Base-by-base conservation (phyloP, 495 filamentous ascomycete species). In the Penicillium atrosanguineum region DNA sequence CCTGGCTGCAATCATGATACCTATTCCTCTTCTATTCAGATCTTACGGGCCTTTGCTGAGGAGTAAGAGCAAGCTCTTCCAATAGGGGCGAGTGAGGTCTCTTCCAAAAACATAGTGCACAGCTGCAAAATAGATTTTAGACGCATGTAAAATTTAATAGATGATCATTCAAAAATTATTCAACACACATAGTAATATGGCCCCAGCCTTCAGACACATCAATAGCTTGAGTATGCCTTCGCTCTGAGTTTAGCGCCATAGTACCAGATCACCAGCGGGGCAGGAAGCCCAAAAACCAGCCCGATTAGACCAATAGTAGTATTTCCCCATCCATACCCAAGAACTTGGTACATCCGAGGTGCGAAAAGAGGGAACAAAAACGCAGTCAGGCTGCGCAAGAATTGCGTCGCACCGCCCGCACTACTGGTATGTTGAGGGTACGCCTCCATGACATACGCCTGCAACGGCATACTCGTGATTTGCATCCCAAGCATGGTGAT, bases 1-100 rank as follows among this genome's bases (percentile, higher is more conserved):
- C 57, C 75, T 96, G 9, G 88, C 86, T 8, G 74, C 77, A 18
- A 57, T 77, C 0, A 78, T 95, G 54, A 83, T 91, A 15, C 90
- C 89, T 0, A 89, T 95, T 46, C 90, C 91, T 0, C 46, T 75
- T 15, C 50, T 45, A 7, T 77, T 75, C 41, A 57, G 60, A 28
- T 9, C 62, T 20, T 76, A 68, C 46, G 73, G 73, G 2, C 59
- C 65, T 12, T 58, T 53, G 52, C 31, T 78, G 21, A 54, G 74
- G 43, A 39, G 51, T 6, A 68, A 57, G 55, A 74, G 69, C 55
- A 69, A 62, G 48, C 54, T 77, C 0, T 57, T 60, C 7, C 4
- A 18, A 5, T 46, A 37, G 31, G 19, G 12, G 14, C 9, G 3
- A 34, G 11, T 15, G 31, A 15, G 31, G 14, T 14, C 31, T 34